Evolutionary conservation across 257 asterid species (phyloP), one percentile per base, ranked within the genome.

Genomic region (Scutellaria barbata): DNA sequence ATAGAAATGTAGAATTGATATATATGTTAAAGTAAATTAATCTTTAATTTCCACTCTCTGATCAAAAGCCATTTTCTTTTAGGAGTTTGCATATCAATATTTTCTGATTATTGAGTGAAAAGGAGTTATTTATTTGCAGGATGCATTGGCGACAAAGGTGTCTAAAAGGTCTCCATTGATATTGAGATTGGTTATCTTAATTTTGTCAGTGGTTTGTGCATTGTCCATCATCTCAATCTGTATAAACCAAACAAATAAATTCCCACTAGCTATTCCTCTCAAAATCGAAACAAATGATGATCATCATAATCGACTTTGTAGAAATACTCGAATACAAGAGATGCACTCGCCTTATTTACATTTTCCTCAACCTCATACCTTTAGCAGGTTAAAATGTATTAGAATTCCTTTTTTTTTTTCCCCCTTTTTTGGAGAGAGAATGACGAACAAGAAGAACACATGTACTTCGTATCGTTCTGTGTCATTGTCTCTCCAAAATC

Each of bases 331-430:
- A 10, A 69, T 77, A 41, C 71, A 69, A 20, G 74, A 77, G 37
- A 61, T n/a, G 46, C 92, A 87, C 61, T 65, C 78, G 47, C 89
- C 81, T 12, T 80, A 78, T 66, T 51, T 86, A 11, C 94, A 89
- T 79, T 92, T 89, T 20, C 98, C 98, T 12, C 42, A 72, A 30
- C 98, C 96, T 16, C 48, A 77, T 70, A 85, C 90, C 13, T 92
- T 83, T 57, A 68, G 61, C 82, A 92, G 98, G 98, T 88, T 50
- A 35, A 39, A 51, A n/a, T 16, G 14, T 4, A 3, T 8, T 35
- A 43, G 25, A 22, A 3, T 45, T 5, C 0, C 5, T 22, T 48
- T 20, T 2, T 17, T 13, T 50, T 50, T 35, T n/a, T n/a, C n/a
- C n/a, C n/a, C n/a, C 5, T 1, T 46, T 18, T 30, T 30, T 2